Conservation (phyloP, 2,329 filamentous ascomycete genomes). For the Arthrobotrys musiformis region DNA sequence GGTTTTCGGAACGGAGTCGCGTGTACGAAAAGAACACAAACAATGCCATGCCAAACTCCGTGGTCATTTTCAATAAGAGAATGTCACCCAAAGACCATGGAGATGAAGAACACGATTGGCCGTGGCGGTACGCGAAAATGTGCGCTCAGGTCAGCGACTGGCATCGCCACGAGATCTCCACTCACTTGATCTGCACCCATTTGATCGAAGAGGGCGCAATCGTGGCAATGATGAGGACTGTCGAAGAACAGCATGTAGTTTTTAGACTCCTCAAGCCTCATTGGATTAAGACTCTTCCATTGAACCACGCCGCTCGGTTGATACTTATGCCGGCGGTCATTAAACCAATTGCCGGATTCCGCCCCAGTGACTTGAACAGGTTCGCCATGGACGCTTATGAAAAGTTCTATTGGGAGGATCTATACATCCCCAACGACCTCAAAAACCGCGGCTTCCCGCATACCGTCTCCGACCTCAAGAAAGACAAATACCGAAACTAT, state of each 20-base stretch:
- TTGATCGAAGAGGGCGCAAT: slow-evolving; percentile 67
- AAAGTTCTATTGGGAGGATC: slow-evolving; percentile 64
- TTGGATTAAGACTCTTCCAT: slow-evolving; percentile 67
- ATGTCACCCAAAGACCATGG: slow-evolving; percentile 61
- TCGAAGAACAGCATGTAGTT: slow-evolving; percentile 64
- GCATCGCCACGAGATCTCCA: slow-evolving; percentile 65
- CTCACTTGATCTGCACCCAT: slow-evolving; percentile 66
- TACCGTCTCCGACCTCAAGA: slow-evolving; percentile 58
- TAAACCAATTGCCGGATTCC: slow-evolving; percentile 64
- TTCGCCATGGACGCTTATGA: slow-evolving; percentile 64
- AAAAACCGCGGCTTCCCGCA: slow-evolving; percentile 64
- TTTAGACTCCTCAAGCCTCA: slow-evolving; percentile 65
- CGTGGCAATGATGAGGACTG: slow-evolving; percentile 64
- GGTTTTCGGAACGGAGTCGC: background rate
- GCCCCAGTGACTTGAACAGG: slow-evolving; percentile 59
- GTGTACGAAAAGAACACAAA: background rate
- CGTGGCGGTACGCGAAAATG: slow-evolving; percentile 68
- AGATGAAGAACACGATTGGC: slow-evolving; percentile 65
- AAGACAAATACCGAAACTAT: slow-evolving; percentile 66
- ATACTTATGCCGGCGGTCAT: slow-evolving; percentile 66
- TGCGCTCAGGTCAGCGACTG: slow-evolving; percentile 67
- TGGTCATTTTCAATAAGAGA: slow-evolving; percentile 67
- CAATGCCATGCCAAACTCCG: slow-evolving; percentile 61
- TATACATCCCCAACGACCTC: slow-evolving; percentile 66
- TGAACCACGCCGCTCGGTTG: slow-evolving; percentile 66